Evolutionary conservation across 805 yeast genomes (phyloP), one percentile per base, ranked within the genome.

Genomic region (Candida manassasensis): DNA sequence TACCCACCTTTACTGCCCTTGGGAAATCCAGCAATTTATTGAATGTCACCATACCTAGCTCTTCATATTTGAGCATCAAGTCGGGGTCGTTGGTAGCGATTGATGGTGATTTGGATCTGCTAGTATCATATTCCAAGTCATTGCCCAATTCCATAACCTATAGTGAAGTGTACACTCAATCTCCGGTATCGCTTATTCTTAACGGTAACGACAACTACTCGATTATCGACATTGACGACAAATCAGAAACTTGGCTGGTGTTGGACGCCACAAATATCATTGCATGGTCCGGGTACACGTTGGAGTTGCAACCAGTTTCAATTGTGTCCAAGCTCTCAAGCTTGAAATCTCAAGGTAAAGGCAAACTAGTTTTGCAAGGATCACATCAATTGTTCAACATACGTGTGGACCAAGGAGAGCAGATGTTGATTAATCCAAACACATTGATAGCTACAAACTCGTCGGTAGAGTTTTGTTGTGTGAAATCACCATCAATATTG

Each of bases 271-370:
- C 57, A 10, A 53, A 52, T 35, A 40, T 73, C 8, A 53, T 71
- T 9, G 74, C 76, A 4, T 73, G 77, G 77, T 55, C 71, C 1
- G 79, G 75, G 1, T 62, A 56, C 32, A 49, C 55, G 30, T 42
- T 69, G 14, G 42, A 54, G 19, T 34, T 60, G 21, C 21, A 31
- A 19, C 50, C 55, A 9, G 21, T 35, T 9, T 34, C 36, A 10
- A 30, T 49, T 6, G 40, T 48, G 17, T 43, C 32, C 25, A 38
- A 60, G 49, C 48, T 46, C 50, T 18, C 41, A 39, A 41, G 62
- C 52, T 33, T 57, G 52, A 29, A 42, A 15, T 53, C 57, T 12
- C 19, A 15, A 4, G 76, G 76, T 1, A 55, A 55, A 13, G 77
- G 77, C 1, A 45, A 40, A 2, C 31, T 71, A 6, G 68, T 70